Percentiles rank a stretch among this genome's conserved stretches.
These are phyloP conservation scores for Mycena sp. DNA, from an alignment of 1,284 basidiomycete species.

Conservation along the genomic window DNA sequence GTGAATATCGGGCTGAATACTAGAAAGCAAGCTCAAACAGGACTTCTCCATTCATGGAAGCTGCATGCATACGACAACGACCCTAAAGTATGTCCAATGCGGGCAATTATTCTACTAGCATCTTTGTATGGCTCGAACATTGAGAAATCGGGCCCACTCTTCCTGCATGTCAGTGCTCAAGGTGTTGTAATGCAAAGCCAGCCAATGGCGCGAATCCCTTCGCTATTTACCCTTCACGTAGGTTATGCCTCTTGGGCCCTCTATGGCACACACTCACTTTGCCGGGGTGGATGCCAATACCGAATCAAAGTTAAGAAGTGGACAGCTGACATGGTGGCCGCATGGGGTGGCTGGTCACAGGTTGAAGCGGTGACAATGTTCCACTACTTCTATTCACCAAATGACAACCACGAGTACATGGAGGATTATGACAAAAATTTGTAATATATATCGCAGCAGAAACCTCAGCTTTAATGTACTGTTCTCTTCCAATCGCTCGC, in stretches of 20 bases:
- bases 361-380: too few relatives aligned
- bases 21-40: conserved; percentile 20
- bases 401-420: too few relatives aligned
- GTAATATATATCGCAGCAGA: too few relatives aligned
- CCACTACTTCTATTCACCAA: too few relatives aligned
- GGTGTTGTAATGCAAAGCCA: conserved; percentile 17
- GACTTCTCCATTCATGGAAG: conserved; percentile 18
- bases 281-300: conserved; percentile 35
- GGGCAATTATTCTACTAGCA: conserved; percentile 12
- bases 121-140: conserved; percentile 5
- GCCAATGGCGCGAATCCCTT: background rate
- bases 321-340: conserved; percentile 30
- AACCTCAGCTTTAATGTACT: background rate
- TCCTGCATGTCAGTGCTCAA: conserved; percentile 11
- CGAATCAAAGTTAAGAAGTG: conserved; percentile 25
- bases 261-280: conserved; percentile 36
- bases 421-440: too few relatives aligned
- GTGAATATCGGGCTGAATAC: background rate
- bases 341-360: conserved; percentile 38
- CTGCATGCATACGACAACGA: conserved; percentile 26
- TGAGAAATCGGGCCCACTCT: conserved; percentile 14
- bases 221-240: background rate
- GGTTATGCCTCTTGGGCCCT: conserved; percentile 30
- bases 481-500: background rate
- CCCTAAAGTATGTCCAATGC: conserved; percentile 21